phyloP scores from a whole-genome alignment of 2,329 filamentous ascomycete genomes.

The Niveomyces coronatus region DNA sequence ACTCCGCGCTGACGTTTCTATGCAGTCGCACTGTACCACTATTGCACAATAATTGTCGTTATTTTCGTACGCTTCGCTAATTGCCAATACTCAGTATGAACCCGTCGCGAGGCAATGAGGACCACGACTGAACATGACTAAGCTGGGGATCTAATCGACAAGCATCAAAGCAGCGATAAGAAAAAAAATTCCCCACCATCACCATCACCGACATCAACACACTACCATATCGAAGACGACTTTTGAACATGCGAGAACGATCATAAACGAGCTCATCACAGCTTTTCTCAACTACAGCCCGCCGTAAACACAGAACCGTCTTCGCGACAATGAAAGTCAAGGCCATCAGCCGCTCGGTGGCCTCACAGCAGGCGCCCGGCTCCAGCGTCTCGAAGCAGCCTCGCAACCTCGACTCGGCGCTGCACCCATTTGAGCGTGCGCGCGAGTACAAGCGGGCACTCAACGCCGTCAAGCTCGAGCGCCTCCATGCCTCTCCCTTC shows the following conservation, averaged over 20 bases:
- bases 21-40: background rate
- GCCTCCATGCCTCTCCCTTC: slow-evolving; percentile 72
- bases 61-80: slow-evolving; percentile 1
- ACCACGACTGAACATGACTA: slow-evolving; percentile 9
- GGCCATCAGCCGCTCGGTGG: slow-evolving; percentile 55
- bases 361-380: slow-evolving; percentile 56
- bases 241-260: no score
- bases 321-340: slow-evolving; percentile 47
- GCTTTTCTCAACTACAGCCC: no score
- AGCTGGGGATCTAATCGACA: slow-evolving; percentile 7
- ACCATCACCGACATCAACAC: no score
- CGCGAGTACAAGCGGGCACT: slow-evolving; percentile 54
- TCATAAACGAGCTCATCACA: no score
- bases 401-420: slow-evolving; percentile 68
- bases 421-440: slow-evolving; percentile 85
- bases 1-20: no score
- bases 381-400: slow-evolving; percentile 54
- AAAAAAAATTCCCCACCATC: slow-evolving; percentile 9
- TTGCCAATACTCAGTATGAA: no score
- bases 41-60: background rate
- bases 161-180: slow-evolving; percentile 3
- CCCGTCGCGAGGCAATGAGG: background rate
- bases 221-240: no score
- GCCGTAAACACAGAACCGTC: no score
- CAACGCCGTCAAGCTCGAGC: slow-evolving; percentile 82